A percentile compares a stretch with the other conserved stretches of the same genome.
Evolutionary conservation across 176 grass and related monocot genomes (phyloP).

Genomic region (Aegilops sharonensis): DNA sequence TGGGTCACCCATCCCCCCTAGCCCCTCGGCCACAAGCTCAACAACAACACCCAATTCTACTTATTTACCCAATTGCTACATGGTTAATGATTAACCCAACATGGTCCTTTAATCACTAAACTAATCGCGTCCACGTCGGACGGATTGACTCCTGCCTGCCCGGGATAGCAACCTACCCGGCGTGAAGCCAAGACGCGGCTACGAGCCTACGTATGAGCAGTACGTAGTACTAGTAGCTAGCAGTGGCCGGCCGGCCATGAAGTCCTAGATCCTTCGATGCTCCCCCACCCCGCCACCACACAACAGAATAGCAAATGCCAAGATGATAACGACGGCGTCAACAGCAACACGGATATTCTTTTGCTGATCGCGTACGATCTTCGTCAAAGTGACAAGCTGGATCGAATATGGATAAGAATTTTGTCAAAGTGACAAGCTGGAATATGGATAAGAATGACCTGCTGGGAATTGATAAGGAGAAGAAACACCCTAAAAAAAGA

Average conservation of each 20-base stretch:
- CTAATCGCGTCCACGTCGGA: conserved; percentile 38
- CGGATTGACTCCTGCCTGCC: background rate
- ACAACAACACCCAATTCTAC: background rate
- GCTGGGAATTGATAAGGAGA: background rate
- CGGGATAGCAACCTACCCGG: background rate
- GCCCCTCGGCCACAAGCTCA: background rate
- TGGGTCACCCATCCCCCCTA: background rate
- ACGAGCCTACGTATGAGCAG: background rate
- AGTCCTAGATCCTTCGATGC: background rate
- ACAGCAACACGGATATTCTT: background rate
- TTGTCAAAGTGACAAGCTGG: background rate
- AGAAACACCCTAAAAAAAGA: too few relatives aligned
- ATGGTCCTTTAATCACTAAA: background rate
- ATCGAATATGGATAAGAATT: background rate
- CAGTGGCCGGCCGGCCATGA: background rate
- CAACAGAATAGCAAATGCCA: background rate
- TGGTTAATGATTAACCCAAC: background rate
- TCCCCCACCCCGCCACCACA: background rate
- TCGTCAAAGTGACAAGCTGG: background rate
- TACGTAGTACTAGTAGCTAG: background rate
- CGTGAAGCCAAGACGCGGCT: background rate
- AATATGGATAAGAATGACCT: background rate
- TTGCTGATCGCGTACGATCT: background rate
- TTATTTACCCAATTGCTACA: background rate
- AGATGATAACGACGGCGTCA: background rate